Evolutionary conservation across 2,329 filamentous ascomycete genomes (phyloP), one percentile per base, ranked within the genome.

Genomic region (Volutella citrinella): DNA sequence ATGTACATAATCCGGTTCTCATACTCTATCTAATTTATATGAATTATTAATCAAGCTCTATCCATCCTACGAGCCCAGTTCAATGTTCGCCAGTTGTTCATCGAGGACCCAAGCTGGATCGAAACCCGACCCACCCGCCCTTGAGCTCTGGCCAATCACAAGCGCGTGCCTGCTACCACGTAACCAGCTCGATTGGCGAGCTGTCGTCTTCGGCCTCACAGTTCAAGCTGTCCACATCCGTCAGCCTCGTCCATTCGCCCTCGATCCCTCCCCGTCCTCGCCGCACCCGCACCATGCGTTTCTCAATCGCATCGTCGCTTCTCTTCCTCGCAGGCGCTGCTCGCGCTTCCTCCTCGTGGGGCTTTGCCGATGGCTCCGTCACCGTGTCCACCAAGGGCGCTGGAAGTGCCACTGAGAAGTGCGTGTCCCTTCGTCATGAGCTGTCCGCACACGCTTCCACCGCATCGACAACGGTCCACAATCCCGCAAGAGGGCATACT

Each of bases 281-380:
- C 33, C 34, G 30, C 40, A n/a, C n/a, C n/a, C n/a, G n/a, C 48
- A 58, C 38, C 36, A 66, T 66, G 63, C 61, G 61, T 42, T 54
- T 66, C 51, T 55, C 53, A 25, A 51, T 62, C 42, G 55, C 57
- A 42, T 58, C 63, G 32, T 56, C 60, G 22, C 47, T 64, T 46
- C 60, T 78, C 26, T 61, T 72, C 42, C 66, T 74, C 38, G 67
- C 69, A 30, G 68, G 70, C 37, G 67, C 65, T 44, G 72, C 65
- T 34, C 66, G 68, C 46, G 75, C 75, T 20, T 70, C 72, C 36
- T 69, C 74, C 19, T 75, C 76, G 15, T 91, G 86, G 86, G 72
- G 73, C 36, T 90, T 90, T 52, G 75, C 84, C 46, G 84, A 89
- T 63, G 86, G 74, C 46, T 79, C 74, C 42, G 69, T 90, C 46